Evolutionary conservation across 2,329 filamentous ascomycete species (phyloP), one percentile per base, ranked within the genome.

Genomic region (Emmonsiellopsis sp.): DNA sequence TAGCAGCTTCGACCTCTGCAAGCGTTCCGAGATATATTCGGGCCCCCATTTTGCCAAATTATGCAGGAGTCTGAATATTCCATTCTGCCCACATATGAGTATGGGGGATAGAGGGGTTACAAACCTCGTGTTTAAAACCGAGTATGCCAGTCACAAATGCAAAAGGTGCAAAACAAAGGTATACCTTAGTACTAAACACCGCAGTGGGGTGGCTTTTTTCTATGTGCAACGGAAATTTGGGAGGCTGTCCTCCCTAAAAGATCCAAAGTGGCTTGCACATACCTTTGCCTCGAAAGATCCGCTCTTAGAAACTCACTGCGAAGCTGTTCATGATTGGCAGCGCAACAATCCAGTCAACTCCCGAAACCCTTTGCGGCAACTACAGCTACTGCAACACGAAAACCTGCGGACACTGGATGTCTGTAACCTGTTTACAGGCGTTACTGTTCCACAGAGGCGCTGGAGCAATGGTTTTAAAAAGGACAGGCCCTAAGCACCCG

Each of bases 251-350:
- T 49, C 46, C 5, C 34, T n/a, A 40, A 49, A 40, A 49, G 37
- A 40, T 38, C 20, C 34, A 26, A 49, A 10, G 37, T 49, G 46
- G 34, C 34, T 52, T 35, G 50, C 38, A 15, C 41, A 52, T 37
- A 52, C 38, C 16, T 52, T 52, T 35, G 50, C 40, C 16, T 52
- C 41, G 20, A 52, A 52, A 52, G 31, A 44, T 10, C 41, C 37
- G 38, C 15, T 35, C 15, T 35, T 52, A 41, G 50, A 52, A 15
- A 34, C 40, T 41, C 34, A 44, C 40, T 44, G 31, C 41, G 31
- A 52, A 43, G 50, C 50, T 8, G 40, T 44, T 43, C n/a, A 13
- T 6, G 20, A 35, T 37, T 52, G 50, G 50, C 32, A 31, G 15
- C 5, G 5, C 34, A 38, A 49, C n/a, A 38, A 49, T 15, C 34